These are phyloP conservation scores for Cafeteria roenbergensis DNA, from an alignment of 108 stramenopile genomes.

Conservation along the genomic window DNA sequence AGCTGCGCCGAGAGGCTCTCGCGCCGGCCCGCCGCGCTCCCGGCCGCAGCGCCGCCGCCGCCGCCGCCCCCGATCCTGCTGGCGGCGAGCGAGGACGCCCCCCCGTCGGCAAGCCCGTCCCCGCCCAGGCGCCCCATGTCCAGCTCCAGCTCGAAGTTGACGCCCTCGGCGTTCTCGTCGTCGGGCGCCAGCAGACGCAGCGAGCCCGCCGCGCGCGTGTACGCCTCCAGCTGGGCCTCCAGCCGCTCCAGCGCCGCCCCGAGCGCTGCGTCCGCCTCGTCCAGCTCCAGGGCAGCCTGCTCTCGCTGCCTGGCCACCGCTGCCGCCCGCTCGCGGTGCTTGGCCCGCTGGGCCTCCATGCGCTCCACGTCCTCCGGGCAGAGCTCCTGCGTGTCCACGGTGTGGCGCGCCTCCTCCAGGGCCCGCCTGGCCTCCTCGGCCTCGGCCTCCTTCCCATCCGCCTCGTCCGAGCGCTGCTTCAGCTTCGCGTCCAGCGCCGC, in stretches of 20 bases:
- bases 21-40: too few species aligned
- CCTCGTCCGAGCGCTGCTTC: slow-evolving; percentile 39
- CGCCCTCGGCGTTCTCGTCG: not conserved
- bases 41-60: not conserved
- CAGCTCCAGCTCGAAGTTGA: not conserved
- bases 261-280: not conserved
- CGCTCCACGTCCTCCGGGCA: slow-evolving; percentile 52
- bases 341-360: slow-evolving; percentile 18
- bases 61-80: too few species aligned
- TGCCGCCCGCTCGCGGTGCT: slow-evolving; percentile 33
- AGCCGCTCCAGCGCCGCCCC: not conserved
- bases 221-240: not conserved
- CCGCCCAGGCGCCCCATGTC: not conserved
- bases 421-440: slow-evolving; percentile 29
- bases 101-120: not conserved
- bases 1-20: not conserved
- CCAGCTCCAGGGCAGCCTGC: not conserved
- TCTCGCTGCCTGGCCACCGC: slow-evolving; percentile 33
- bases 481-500: slow-evolving; percentile 50
- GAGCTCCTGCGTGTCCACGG: slow-evolving; percentile 47
- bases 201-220: not conserved
- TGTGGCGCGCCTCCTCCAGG: slow-evolving; percentile 39
- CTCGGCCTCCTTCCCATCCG: slow-evolving; percentile 41
- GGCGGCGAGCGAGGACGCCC: not conserved
- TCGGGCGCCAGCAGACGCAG: not conserved